phyloP scores from a whole-genome alignment of 352 stramenopile genomes.

The Pythium rhizo-oryzae region DNA sequence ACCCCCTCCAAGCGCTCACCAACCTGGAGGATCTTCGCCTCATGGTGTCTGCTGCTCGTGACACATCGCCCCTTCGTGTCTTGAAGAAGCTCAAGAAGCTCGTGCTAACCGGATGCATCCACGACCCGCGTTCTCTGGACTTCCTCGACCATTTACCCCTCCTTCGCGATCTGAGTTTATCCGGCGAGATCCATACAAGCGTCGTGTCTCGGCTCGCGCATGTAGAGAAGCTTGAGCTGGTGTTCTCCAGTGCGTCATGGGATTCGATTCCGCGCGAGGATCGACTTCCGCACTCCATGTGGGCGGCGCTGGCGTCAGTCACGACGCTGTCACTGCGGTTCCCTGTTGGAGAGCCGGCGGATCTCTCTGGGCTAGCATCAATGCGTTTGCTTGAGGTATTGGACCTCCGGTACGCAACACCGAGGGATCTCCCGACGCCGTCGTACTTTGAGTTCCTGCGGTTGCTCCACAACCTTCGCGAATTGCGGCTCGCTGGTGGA shows the following conservation, averaged over 20 bases:
- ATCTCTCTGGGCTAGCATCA: slow-evolving; percentile 6
- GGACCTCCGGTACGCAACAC: slow-evolving; percentile 21
- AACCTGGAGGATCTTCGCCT: slow-evolving; percentile 17
- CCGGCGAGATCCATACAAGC: slow-evolving; percentile 14
- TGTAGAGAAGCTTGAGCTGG: slow-evolving; percentile 8
- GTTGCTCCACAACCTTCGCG: slow-evolving; percentile 8
- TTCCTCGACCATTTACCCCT: slow-evolving; percentile 14
- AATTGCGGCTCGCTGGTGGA: slow-evolving; percentile 9
- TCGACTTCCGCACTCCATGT: slow-evolving; percentile 12
- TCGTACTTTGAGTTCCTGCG: slow-evolving; percentile 20
- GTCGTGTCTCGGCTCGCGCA: slow-evolving; percentile 6
- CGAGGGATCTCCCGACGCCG: slow-evolving; percentile 7
- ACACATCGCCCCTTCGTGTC: slow-evolving; percentile 15
- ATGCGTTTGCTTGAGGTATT: slow-evolving; percentile 14
- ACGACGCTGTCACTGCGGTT: slow-evolving; percentile 15
- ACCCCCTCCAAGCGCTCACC: slow-evolving; percentile 5
- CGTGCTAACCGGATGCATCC: slow-evolving; percentile 13
- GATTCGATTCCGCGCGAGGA: neutral
- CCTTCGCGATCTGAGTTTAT: slow-evolving; percentile 11
- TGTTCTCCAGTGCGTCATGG: slow-evolving; percentile 14
- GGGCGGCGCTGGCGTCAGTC: slow-evolving; percentile 2
- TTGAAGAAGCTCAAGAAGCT: slow-evolving; percentile 16
- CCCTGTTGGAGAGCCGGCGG: slow-evolving; percentile 11
- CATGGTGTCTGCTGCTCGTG: slow-evolving; percentile 10
- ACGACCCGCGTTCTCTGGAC: slow-evolving; percentile 14